Base-by-base conservation (phyloP, 371 early-diverging fungal genomes). In the Mucor ambiguus region DNA sequence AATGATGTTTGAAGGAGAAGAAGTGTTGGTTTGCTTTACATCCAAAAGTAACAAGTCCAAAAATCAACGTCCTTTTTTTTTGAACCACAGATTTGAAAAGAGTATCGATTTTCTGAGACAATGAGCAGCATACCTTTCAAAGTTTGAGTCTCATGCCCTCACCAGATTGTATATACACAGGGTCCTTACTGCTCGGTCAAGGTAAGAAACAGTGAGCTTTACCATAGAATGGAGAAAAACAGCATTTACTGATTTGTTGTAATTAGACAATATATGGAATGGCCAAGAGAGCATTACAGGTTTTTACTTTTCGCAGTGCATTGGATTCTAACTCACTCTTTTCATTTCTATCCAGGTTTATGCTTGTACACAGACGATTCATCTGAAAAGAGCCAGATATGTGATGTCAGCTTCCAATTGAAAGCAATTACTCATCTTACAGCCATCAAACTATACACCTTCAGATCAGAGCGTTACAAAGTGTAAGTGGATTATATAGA, bases 141-240 rank as follows among this genome's bases (percentile, higher is more conserved):
- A 28, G 52, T 52, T 52, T 52, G 52, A 28, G 16, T 41, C 26
- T 52, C 16, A 52, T 52, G 11, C 58, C 16, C 52, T 52, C 52
- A 28, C 14, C 24, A 26, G 56, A 29, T 43, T 67, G 49, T 48
- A 55, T 61, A 32, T 58, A 52, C 38, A 37, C 37, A 12, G 59
- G 61, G n/a, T 32, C 56, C 4, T 24, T 65, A n/a, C n/a, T 12
- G 10, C 61, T 65, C 49, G 58, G 59, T 11, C 61, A 61, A 57
- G 64, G 64, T 64, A 64, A 32, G 44, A 18, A 18, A n/a, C 16
- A 11, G 12, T 2, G 4, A 26, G 33, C 12, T 22, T 52, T 26
- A 52, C 26, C 14, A 16, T 12, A 24, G 28, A 28, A 14, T 28
- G 1, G 4, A 52, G 3, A 11, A 6, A 3, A 22, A 52, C 0